A percentile compares a stretch with the other conserved stretches of the same genome.
Conservation (phyloP, 1,139 yeast genomes). For the Blastobotrys arbuscula region DNA sequence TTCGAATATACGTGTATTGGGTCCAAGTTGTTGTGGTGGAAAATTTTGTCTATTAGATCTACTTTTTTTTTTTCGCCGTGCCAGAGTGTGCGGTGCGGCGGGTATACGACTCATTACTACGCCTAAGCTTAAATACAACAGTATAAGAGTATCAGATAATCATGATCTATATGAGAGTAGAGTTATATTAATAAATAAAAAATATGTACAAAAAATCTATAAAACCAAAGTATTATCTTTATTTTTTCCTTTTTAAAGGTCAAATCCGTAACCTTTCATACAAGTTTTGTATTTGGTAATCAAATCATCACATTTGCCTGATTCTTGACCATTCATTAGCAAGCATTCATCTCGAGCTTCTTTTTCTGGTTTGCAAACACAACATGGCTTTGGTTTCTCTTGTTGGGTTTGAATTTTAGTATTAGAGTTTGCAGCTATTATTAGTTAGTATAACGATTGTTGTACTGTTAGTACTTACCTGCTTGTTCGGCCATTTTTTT, state of each 20-base stretch:
- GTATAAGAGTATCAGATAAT: too few relatives aligned
- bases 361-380: conserved; percentile 89
- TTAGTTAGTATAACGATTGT: neutral
- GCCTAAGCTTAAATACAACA: too few relatives aligned
- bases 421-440: neutral
- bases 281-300: conserved; percentile 72
- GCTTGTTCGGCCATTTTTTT: conserved; percentile 5
- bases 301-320: conserved; percentile 72
- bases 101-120: too few relatives aligned
- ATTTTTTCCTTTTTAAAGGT: conserved; percentile 33
- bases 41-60: too few relatives aligned
- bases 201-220: neutral
- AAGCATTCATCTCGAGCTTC: conserved; percentile 81
- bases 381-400: conserved; percentile 84
- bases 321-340: conserved; percentile 73
- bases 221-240: too few relatives aligned
- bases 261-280: conserved; percentile 90
- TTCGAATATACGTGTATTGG: too few relatives aligned
- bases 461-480: neutral
- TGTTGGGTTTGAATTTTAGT: neutral
- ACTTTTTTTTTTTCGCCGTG: too few relatives aligned
- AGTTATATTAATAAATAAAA: too few relatives aligned
- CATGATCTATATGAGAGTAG: too few relatives aligned
- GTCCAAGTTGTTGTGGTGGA: too few relatives aligned
- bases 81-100: too few relatives aligned